Evolutionary conservation across 768 basidiomycete genomes (phyloP).

Genomic region (Lactarius indigo): DNA sequence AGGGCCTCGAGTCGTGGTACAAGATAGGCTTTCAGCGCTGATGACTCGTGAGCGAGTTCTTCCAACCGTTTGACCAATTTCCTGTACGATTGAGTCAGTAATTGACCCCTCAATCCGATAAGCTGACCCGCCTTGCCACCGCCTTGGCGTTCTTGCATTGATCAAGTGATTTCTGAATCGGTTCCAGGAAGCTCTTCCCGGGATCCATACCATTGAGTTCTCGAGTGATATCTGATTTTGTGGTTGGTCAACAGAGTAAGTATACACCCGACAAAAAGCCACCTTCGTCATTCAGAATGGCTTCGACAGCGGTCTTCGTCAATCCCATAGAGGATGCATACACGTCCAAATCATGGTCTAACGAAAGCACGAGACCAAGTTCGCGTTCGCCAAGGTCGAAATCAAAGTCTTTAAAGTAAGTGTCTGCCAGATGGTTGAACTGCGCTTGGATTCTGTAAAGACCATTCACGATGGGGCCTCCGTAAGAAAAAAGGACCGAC

Average conservation of each 20-base stretch:
- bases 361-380: slow-evolving; percentile 71
- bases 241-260: neutral
- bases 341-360: slow-evolving; percentile 91
- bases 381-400: slow-evolving; percentile 89
- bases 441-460: slow-evolving; percentile 77
- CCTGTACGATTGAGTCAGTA: slow-evolving; percentile 40
- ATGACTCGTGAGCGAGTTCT: slow-evolving; percentile 66
- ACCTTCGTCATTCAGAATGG: slow-evolving; percentile 77
- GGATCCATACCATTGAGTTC: slow-evolving; percentile 76
- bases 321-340: slow-evolving; percentile 90
- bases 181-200: slow-evolving; percentile 72
- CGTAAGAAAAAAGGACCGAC: slow-evolving; percentile 12
- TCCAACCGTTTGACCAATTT: slow-evolving; percentile 86
- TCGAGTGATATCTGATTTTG: slow-evolving; percentile 55
- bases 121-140: slow-evolving; percentile 51
- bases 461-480: neutral
- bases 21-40: slow-evolving; percentile 68
- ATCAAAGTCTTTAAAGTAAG: slow-evolving; percentile 80
- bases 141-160: slow-evolving; percentile 78
- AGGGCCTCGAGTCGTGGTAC: slow-evolving; percentile 69
- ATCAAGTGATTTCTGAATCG: slow-evolving; percentile 78
- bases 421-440: slow-evolving; percentile 88
- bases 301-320: slow-evolving; percentile 80
- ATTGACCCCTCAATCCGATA: neutral
- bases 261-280: slow-evolving; percentile 13